Evolutionary conservation across 331 rosid genomes (phyloP), one percentile per base, ranked within the genome.

Genomic region (Telfairia occidentalis): DNA sequence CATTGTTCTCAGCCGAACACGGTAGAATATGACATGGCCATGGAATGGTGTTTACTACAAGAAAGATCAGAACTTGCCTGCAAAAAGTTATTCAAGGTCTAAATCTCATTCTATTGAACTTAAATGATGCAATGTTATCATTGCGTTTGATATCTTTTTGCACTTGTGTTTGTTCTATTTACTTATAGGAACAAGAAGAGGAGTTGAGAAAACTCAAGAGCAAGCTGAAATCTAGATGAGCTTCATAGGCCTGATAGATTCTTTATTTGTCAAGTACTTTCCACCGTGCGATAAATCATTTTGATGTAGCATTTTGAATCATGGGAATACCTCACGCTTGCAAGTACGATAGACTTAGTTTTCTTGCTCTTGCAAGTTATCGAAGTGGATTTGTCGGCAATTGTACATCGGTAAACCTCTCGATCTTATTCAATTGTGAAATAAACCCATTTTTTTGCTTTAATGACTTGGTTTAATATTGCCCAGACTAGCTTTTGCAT

Each of bases 1-100:
- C 99, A 95, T 87, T 90, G 92, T 80, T 80, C 99, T 81, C 96
- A 95, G 88, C 85, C 97, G 11, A 95, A 95, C 82, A 87, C 88
- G 71, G 77, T 90, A 64, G 99, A 90, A 81, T 89, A 84, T 81
- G 97, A 95, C 45, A 87, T 92, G 99, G 96, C 92, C 74, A 57
- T 90, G 88, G 97, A 95, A 11, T 95, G 99, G 97, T 84, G 88
- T 78, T 70, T 85, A 79, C 84, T 78, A 11, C 91, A 89, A 84
- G 92, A 87, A 78, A 85, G 84, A 88, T 77, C 80, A 34, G 86
- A 85, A 21, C 24, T 64, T 29, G 4, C 81, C 5, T 84, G 87
- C 92, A 83, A 79, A 76, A 85, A 35, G 73, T 79, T 95, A 53
- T 85, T 81, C 64, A 67, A 81, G 97, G 99, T 95, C 24, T 73